Evolutionary conservation across 495 filamentous ascomycete species (phyloP).

Genomic region (Neurospora discreta): DNA sequence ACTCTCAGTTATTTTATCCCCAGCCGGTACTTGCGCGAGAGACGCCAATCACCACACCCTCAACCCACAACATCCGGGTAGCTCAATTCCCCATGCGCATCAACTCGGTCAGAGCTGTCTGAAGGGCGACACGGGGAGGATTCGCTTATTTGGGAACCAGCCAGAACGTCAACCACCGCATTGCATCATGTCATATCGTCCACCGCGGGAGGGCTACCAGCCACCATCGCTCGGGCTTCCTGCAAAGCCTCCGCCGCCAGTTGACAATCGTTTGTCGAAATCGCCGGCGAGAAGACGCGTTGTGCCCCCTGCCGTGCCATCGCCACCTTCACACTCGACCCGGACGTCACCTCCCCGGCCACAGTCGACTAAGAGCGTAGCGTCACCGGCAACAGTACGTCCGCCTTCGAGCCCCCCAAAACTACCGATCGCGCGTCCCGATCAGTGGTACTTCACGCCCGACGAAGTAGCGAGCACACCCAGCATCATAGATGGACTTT

Average conservation of each 20-base stretch:
- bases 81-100: conserved; percentile 5
- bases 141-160: neutral
- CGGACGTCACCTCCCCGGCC: conserved; percentile 40
- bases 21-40: neutral
- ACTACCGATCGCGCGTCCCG: conserved; percentile 20
- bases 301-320: conserved; percentile 42
- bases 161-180: neutral
- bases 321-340: conserved; percentile 37
- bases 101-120: neutral
- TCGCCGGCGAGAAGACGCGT: conserved; percentile 37
- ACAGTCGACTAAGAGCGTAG: conserved; percentile 28
- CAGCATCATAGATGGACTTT: conserved; percentile 72
- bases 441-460: conserved; percentile 84
- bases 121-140: conserved; percentile 15
- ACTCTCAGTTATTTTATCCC: neutral
- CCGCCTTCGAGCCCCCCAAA: conserved; percentile 22
- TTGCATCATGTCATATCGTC: conserved; percentile 39
- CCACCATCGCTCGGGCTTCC: conserved; percentile 22
- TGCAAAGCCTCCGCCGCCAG: conserved; percentile 27
- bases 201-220: conserved; percentile 35
- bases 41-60: neutral
- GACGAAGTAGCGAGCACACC: conserved; percentile 74
- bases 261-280: conserved; percentile 25
- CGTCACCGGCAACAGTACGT: conserved; percentile 17
- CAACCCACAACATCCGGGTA: neutral